Base-by-base conservation (phyloP, 495 filamentous ascomycete genomes). In the Lophium mytilinum region DNA sequence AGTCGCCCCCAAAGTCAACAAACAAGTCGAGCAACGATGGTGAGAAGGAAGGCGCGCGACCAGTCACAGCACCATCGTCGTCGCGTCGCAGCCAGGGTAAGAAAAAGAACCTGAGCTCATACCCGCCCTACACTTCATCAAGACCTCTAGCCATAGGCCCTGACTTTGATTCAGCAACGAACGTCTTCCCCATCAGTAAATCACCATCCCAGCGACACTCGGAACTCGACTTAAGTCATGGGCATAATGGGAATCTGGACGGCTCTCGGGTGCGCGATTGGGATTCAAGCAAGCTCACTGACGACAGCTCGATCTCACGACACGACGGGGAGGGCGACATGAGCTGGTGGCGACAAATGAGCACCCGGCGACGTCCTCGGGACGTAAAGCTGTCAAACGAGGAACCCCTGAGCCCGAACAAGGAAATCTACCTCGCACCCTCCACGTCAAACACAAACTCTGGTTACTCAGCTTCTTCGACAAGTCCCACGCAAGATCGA, bases 321-420 rank as follows among this genome's bases (percentile, higher is more conserved):
- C 52, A 53, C 15, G 57, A 61, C 42, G 53, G 17, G 1, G 55
- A 55, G 18, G 57, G 58, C 17, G 62, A 65, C 33, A 21, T 50
- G 9, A 45, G 10, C 40, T 65, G 62, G 62, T 65, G 62, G 62
- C 47, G 54, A 46, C 61, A 60, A 37, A 61, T 61, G 58, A 55
- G 62, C 18, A 50, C 48, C 17, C 57, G 57, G 9, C 40, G 62
- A 30, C 57, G 57, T 17, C 45, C 58, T n/a, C 48, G 54, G 52
- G 58, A 60, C 49, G 1, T 58, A 14, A 41, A 57, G 42, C 57
- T 58, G 17, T 57, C 57, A 18, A 55, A 65, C 37, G 39, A 45
- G 52, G 57, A 61, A 18, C n/a, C 35, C 11, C 47, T 37, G 8
- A 51, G 50, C 47, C 62, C 57, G 42, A 48, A 54, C 4, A 65